Evolutionary conservation across 2,329 filamentous ascomycete species (phyloP), one percentile per base, ranked within the genome.

Genomic region (Cladorrhinum sp.): DNA sequence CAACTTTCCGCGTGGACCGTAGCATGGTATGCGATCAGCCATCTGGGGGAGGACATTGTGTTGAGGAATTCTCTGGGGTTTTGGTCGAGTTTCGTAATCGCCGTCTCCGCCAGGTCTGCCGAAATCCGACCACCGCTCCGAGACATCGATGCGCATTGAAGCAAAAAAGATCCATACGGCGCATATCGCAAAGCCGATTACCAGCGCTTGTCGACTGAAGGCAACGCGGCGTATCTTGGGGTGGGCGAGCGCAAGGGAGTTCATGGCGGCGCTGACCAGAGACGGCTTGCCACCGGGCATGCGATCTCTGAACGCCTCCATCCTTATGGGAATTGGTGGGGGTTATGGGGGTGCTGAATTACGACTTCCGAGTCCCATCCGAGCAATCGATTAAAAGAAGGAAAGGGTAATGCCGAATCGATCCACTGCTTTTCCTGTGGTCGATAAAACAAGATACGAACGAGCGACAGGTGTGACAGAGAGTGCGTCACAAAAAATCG

Each of bases 1-100:
- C 13, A 70, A 52, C 25, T 64, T 59, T 12, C 68, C 68, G 18
- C 71, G 67, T 20, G 71, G 65, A 2, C 70, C 70, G 29, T 62
- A 38, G 59, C 71, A 72, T n/a, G 63, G 45, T n/a, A 68, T 62
- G 48, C 66, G 68, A 12, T 62, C 53, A 4, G 58, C 18, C 2
- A 70, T 60, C 23, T 64, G 64, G 8, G 68, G 63, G 18, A 65
- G 58, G 2, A 66, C 60, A 32, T 66, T 65, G 57, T 64, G 50
- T 3, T 64, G 64, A 1, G 66, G 61, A 63, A 69, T 67, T 53
- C 68, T 66, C 54, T 58, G 51, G 2, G 65, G 65, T 38, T 41
- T 51, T 27, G 22, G 50, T 18, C 60, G 48, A 20, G 57, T 24
- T 18, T 64, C 56, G 5, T 62, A 61, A 22, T 41, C 29, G 23